These are phyloP conservation scores for Chlorella sp. DNA, from an alignment of 139 green algal genomes.

Conservation along the genomic window DNA sequence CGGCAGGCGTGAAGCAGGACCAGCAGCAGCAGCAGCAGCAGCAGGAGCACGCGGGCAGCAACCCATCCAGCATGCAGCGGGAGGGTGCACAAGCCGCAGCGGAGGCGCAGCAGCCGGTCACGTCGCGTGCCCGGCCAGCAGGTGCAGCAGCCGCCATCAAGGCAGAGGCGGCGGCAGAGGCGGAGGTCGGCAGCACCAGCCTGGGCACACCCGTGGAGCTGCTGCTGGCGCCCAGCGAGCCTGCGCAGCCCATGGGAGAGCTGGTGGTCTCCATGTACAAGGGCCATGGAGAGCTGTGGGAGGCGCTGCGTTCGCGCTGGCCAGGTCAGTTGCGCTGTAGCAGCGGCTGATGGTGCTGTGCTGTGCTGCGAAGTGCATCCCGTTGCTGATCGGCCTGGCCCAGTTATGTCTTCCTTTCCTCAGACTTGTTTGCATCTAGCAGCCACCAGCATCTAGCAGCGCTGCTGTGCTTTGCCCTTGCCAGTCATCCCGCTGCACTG, in stretches of 20 bases:
- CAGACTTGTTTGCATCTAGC: no score
- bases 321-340: not conserved
- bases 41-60: slow-evolving; percentile 35
- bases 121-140: not conserved
- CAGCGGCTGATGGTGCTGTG: not conserved
- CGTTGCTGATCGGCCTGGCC: not conserved
- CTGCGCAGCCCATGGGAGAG: not conserved
- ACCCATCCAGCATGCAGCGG: slow-evolving; percentile 29
- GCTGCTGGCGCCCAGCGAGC: not conserved
- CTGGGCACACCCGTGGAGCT: slow-evolving; percentile 9
- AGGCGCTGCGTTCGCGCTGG: slow-evolving; percentile 7
- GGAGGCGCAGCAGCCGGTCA: slow-evolving; percentile 14
- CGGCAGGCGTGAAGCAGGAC: not conserved
- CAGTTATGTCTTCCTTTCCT: no score
- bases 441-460: no score
- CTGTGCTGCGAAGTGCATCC: not conserved
- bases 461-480: no score
- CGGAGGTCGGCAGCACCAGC: not conserved
- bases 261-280: slow-evolving; percentile 10
- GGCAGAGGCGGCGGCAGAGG: not conserved
- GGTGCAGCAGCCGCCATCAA: not conserved
- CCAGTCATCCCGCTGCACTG: not conserved
- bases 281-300: slow-evolving; percentile 6
- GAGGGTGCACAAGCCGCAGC: not conserved
- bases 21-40: not conserved